Evolutionary conservation across 2,329 filamentous ascomycete genomes (phyloP), one percentile per base, ranked within the genome.

Genomic region (Scopulariopsis brevicaulis): DNA sequence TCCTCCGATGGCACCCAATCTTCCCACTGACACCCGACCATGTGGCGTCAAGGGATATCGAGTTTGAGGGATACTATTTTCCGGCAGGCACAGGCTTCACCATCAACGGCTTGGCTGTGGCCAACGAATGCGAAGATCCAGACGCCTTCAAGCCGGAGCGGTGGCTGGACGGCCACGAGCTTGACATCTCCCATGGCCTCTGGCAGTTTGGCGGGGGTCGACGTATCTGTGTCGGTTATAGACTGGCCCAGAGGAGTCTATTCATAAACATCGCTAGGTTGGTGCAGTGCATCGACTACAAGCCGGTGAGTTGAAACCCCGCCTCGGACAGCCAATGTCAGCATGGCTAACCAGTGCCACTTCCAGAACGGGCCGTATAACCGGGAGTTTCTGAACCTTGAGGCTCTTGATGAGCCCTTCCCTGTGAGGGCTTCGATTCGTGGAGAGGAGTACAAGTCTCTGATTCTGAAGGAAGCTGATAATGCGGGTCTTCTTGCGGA

Each of bases 21-120:
- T 69, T 76, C 6, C 65, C 69, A 10, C 53, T 68, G 12, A 63
- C 66, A 67, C 59, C 74, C 63, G 58, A 70, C 34, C 73, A 74
- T 61, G 67, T 70, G 53, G 63, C 70, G 4, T 70, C 69, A 34
- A 65, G 72, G 54, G 75, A 77, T 53, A 69, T 77, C 59, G 73
- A 75, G 59, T 77, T 77, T 62, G 71, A 73, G 28, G 74, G 72
- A 8, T 77, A 74, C 60, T 65, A 64, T 43, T 74, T 78, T 54
- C 72, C 73, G 3, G 71, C 71, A 37, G 75, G 74, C 24, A 73
- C 74, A 1, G 67, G 70, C 8, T 73, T 77, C 48, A 63, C 71
- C 7, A 68, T 73, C 59, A 75, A 67, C 64, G 68, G 67, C 57
- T 68, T 67, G 59, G 68, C 71, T 4, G 73, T 77, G 57, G 61